Evolutionary conservation across 371 early-diverging fungal species (phyloP).

Genomic region (Lichtheimia ramosa): DNA sequence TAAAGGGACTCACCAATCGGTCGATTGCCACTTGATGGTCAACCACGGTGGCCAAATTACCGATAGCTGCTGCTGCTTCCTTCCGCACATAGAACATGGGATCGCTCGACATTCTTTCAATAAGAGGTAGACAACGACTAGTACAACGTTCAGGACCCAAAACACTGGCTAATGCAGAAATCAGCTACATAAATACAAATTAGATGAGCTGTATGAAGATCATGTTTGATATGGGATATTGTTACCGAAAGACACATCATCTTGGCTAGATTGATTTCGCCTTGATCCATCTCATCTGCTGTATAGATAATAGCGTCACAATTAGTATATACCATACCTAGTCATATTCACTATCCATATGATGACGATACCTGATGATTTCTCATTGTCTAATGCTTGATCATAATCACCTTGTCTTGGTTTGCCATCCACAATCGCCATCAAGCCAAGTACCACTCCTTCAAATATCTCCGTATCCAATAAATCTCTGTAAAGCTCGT

Average conservation of each 20-base stretch:
- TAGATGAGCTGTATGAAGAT: neutral
- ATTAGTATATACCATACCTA: too few species aligned
- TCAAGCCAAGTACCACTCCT: constrained; percentile 50
- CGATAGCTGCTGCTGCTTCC: constrained; percentile 59
- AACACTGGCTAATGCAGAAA: constrained; percentile 46
- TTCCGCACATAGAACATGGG: constrained; percentile 61
- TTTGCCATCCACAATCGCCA: constrained; percentile 39
- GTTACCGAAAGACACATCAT: constrained; percentile 60
- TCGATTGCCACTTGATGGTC: constrained; percentile 39
- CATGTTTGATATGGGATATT: neutral
- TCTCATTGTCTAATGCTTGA: constrained; percentile 8
- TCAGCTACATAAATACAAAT: constrained; percentile 34
- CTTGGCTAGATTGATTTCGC: constrained; percentile 58
- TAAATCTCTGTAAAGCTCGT: constrained; percentile 30
- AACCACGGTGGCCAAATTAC: constrained; percentile 45
- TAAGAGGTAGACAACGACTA: constrained; percentile 49
- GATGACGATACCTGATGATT: neutral
- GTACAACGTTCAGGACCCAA: constrained; percentile 51
- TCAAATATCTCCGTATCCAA: constrained; percentile 56
- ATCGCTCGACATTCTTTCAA: constrained; percentile 49
- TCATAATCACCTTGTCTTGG: constrained; percentile 12
- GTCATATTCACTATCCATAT: too few species aligned
- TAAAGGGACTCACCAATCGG: constrained; percentile 37
- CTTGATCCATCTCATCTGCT: constrained; percentile 39
- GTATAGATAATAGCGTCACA: neutral